Evolutionary conservation across 2,329 filamentous ascomycete species (phyloP), one percentile per base, ranked within the genome.

Genomic region (Exserohilum turcica): DNA sequence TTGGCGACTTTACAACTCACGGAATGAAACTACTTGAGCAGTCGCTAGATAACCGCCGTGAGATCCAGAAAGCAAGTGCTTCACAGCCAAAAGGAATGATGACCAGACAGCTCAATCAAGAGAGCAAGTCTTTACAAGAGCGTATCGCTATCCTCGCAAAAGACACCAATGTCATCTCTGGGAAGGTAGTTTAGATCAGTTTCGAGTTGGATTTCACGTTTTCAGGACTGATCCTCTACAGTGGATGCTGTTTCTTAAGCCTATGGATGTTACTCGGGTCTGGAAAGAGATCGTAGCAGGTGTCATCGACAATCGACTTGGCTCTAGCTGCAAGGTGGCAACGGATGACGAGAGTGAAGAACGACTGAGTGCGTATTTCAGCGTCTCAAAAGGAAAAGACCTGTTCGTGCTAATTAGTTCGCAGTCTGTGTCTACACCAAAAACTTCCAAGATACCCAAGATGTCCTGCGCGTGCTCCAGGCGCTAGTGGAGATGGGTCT

Each of bases 191-290:
- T 13, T 15, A 16, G 32, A 24, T 13, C 12, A 8, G 38, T 5
- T 16, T n/a, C 10, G 6, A 24, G n/a, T 27, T 13, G 18, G 32
- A 9, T 7, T 13, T 19, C 9, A 6, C 7, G n/a, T 29, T 33
- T 13, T 15, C 24, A 37, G 44, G 28, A 38, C 52, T 65, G 37
- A 64, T 49, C 12, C 24, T 8, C 2, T 19, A 7, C 52, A 89
- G 84, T 92, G 90, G 90, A 88, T 92, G 86, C 69, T 93, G 1
- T 92, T 91, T 60, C 83, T 82, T 10, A 64, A 75, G 0, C 68
- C 77, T 0, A 67, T 75, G 6, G 77, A 84, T 27, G 81, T 91
- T 13, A 80, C 88, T 59, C 78, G 79, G 3, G 75, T 84, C 5
- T 93, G 91, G 92, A 79, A 76, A 5, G 76, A 79, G 7, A 79